Percentiles rank a stretch among this genome's conserved stretches.
Conservation (phyloP, 2,329 filamentous ascomycete species). For the Ceratocystis eucalypticola region DNA sequence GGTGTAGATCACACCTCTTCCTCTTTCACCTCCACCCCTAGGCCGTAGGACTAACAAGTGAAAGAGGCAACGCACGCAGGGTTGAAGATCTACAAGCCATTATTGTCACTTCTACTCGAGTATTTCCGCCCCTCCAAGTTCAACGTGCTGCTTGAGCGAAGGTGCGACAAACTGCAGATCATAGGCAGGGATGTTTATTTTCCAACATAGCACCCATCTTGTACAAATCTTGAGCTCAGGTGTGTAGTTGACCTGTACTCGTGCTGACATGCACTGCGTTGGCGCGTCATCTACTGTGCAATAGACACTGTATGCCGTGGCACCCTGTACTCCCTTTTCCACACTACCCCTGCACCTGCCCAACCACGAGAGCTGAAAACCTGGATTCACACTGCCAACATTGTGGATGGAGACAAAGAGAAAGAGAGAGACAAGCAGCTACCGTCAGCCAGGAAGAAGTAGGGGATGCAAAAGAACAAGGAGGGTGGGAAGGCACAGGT, state of each 20-base stretch:
- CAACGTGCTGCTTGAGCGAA: not conserved
- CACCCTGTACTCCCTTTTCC: not conserved
- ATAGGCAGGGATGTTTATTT: not conserved
- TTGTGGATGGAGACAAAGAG: not conserved
- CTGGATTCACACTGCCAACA: not conserved
- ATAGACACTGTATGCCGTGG: not conserved
- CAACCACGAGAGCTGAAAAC: constrained; percentile 5
- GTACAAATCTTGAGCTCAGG: not conserved
- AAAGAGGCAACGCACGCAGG: not conserved
- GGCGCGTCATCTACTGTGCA: not conserved
- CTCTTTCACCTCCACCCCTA: not conserved
- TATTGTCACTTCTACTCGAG: not conserved
- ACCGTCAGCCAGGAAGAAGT: too few relatives aligned
- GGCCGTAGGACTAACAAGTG: not conserved
- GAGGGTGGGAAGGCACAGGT: not conserved
- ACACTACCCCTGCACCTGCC: not conserved
- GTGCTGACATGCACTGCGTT: not conserved
- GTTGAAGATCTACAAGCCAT: not conserved
- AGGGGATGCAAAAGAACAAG: too few relatives aligned
- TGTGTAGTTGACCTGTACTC: not conserved
- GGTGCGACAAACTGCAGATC: not conserved
- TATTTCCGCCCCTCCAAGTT: not conserved
- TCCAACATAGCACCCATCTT: too few relatives aligned
- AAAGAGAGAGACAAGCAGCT: not conserved
- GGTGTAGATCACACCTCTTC: not conserved